Percentiles rank a stretch among this genome's conserved stretches.
Conservation (phyloP, 345 rosid species). For the Citrus sinensis region DNA sequence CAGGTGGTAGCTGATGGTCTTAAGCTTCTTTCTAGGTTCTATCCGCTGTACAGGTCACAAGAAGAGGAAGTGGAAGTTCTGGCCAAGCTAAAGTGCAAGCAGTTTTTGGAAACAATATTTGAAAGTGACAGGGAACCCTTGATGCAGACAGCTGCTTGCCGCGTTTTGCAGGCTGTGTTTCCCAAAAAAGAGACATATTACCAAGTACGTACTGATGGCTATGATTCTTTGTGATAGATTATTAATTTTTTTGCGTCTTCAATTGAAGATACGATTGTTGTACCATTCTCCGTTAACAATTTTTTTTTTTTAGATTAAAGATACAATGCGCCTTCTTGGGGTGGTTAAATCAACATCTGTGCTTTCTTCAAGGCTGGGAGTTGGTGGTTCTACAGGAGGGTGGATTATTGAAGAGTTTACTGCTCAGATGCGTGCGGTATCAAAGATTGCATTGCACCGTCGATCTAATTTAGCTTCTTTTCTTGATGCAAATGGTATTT, state of each 20-base stretch:
- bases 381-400: constrained; percentile 64
- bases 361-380: constrained; percentile 75
- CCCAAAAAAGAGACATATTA: constrained; percentile 78
- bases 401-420: constrained; percentile 93
- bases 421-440: constrained; percentile 92
- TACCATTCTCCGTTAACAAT: neutral
- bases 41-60: constrained; percentile 48
- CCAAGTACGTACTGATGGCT: constrained; percentile 46
- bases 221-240: neutral
- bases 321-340: constrained; percentile 88
- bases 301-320: constrained; percentile 61
- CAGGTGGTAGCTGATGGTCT: constrained; percentile 93
- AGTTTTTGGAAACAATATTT: constrained; percentile 70
- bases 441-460: constrained; percentile 94
- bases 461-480: constrained; percentile 74
- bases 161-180: constrained; percentile 81
- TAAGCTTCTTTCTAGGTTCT: constrained; percentile 70
- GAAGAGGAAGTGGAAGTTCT: constrained; percentile 58
- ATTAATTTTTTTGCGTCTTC: neutral
- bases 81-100: constrained; percentile 72
- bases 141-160: constrained; percentile 89
- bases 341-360: constrained; percentile 79
- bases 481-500: constrained; percentile 75
- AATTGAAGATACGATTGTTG: neutral
- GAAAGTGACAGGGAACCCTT: constrained; percentile 89